A percentile compares a stretch with the other conserved stretches of the same genome.
Evolutionary conservation across 1,284 basidiomycete species (phyloP).

Genomic region (Pseudozyma flocculosa): DNA sequence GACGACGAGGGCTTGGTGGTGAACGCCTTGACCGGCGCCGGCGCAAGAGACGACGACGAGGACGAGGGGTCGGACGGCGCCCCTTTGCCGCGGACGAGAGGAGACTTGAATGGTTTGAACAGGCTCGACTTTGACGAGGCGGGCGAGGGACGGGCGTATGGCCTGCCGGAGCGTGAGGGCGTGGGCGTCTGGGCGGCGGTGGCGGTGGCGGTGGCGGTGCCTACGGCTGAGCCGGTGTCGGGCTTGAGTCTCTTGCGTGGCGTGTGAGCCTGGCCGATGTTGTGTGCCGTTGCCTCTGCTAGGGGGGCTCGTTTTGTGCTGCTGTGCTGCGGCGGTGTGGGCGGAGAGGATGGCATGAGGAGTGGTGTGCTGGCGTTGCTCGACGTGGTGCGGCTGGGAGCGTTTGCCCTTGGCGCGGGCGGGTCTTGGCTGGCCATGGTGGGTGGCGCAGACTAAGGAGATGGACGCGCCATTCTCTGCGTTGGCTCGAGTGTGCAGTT

Average conservation of each 20-base stretch:
- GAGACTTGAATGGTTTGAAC: constrained; percentile 2
- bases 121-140: neutral
- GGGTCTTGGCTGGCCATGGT: too few species aligned
- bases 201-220: neutral
- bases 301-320: too few species aligned
- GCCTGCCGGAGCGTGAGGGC: neutral
- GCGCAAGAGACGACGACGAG: neutral
- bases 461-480: too few species aligned
- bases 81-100: neutral
- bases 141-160: constrained; percentile 1
- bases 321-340: too few species aligned
- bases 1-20: too few species aligned
- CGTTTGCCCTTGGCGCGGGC: too few species aligned
- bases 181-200: neutral
- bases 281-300: constrained; percentile 2
- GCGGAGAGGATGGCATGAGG: too few species aligned
- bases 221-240: neutral
- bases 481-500: too few species aligned
- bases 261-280: constrained; percentile 10
- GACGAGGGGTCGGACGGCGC: neutral
- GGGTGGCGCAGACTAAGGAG: too few species aligned
- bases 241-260: constrained; percentile 9
- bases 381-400: too few species aligned
- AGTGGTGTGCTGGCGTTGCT: too few species aligned
- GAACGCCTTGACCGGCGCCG: too few species aligned